phyloP scores from a whole-genome alignment of 805 yeast genomes.

The Cyberlindnera maritima region DNA sequence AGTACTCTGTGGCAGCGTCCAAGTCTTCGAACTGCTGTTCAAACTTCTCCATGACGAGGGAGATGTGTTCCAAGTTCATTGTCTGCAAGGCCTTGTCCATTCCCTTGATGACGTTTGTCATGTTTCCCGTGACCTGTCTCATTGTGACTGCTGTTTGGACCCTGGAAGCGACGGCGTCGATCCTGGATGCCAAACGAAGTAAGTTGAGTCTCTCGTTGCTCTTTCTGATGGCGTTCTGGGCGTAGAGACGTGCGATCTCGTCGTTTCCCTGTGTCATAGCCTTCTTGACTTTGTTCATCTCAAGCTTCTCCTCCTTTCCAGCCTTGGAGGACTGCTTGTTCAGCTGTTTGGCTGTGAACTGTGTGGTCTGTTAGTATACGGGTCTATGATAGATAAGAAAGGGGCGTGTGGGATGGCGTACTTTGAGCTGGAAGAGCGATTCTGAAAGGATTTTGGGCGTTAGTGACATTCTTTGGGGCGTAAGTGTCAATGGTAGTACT shows the following conservation, averaged over 20 bases:
- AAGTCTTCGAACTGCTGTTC: conserved; percentile 94
- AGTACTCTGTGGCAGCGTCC: conserved; percentile 90
- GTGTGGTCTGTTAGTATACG: conserved; percentile 13
- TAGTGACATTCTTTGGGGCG: conserved; percentile 7
- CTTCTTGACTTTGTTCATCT: conserved; percentile 82
- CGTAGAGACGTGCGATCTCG: conserved; percentile 91
- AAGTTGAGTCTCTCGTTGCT: conserved; percentile 81
- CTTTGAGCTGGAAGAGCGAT: conserved; percentile 63
- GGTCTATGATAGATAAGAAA: too few relatives aligned
- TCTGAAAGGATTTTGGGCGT: conserved; percentile 31
- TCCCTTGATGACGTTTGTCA: conserved; percentile 89
- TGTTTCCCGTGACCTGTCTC: conserved; percentile 91
- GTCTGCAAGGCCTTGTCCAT: conserved; percentile 96
- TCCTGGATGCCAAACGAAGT: conserved; percentile 78
- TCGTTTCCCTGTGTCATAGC: conserved; percentile 82
- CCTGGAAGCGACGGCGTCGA: conserved; percentile 93
- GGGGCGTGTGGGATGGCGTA: conserved; percentile 19
- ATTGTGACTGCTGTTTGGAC: conserved; percentile 98
- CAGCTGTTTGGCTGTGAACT: conserved; percentile 92
- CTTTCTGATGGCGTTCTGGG: conserved; percentile 94
- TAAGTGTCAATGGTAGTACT: neutral
- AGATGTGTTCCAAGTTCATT: conserved; percentile 91
- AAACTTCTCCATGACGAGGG: conserved; percentile 95
- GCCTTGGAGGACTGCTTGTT: conserved; percentile 88
- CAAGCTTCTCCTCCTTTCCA: conserved; percentile 83